Base-by-base conservation (phyloP, 768 basidiomycete genomes). In the Phaffia tasmanica region DNA sequence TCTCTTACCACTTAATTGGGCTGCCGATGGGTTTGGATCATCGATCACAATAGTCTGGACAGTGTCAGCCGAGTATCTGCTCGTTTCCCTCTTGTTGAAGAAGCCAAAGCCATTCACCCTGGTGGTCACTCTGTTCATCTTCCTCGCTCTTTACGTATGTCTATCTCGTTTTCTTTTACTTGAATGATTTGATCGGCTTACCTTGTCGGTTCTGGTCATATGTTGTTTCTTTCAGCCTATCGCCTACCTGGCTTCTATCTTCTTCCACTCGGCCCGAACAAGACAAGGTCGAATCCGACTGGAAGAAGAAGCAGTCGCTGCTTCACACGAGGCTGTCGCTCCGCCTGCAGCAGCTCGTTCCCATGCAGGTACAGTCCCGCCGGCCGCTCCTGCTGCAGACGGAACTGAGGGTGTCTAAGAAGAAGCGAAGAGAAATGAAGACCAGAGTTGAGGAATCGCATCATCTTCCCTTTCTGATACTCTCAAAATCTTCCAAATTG, bases 111-210 rank as follows among this genome's bases (percentile, higher is more conserved):
- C 78, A 5, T 76, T 76, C 9, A 69, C 73, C 14, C 65, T 77
- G n/a, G 69, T 77, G 15, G 75, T 75, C 14, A 74, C 75, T 27
- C 68, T 78, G 58, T 74, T 78, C 69, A 70, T 77, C 62, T 71
- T 75, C 48, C 70, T 78, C 30, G 76, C 76, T 11, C 72, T 78
- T 23, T 76, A 78, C 67, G 61, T 62, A 21, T 23, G 61, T 51
- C 21, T 30, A 9, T 25, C 32, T 42, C 18, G n/a, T 58, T 25
- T 27, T 19, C 15, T 21, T 27, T 0, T 27, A 32, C 49, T 62
- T 3, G 8, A 21, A 3, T 15, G 2, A 16, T 11, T 11, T 16
- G 7, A 3, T 30, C 35, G 16, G 5, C 30, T 14, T 5, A 11
- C n/a, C 32, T 3, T 42, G 1, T 35, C 25, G n/a, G 57, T 35